Evolutionary conservation across 345 rosid species (phyloP), one percentile per base, ranked within the genome.

Genomic region (Camelina hispida): DNA sequence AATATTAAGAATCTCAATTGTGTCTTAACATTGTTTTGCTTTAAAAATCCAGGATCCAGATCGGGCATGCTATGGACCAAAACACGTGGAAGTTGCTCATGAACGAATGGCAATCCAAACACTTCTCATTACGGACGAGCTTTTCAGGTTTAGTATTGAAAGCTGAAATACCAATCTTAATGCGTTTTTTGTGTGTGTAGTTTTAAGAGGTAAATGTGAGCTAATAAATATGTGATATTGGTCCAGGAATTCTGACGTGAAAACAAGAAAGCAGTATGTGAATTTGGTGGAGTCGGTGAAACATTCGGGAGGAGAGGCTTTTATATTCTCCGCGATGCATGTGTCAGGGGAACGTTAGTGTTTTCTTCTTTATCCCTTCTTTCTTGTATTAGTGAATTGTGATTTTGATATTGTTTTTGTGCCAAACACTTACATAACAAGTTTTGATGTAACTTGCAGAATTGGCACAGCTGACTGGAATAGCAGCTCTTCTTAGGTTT

Each of bases 21-120:
- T 5, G 66, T 51, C 9, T 57, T 70, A 52, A 62, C 55, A 18
- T 17, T 28, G 9, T 46, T 55, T 59, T 55, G 16, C 30, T 55
- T 34, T 18, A 14, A 1, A 55, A 55, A 69, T 52, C 52, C 71
- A 94, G 97, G 99, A 92, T 59, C 76, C 87, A 2, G 75, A 76
- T 55, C 95, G 99, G 20, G 97, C 97, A 65, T 95, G 99, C 82
- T 90, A 92, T 65, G 99, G 99, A 62, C 97, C 99, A 62, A 95
- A 92, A 84, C 99, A 95, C 61, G 99, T 95, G 18, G 97, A 92
- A 82, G 86, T 95, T 71, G 99, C 99, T 62, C 86, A 95, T 83
- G 99, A 95, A 67, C 86, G 93, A 78, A 78, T 92, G 92, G 99
- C 99, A 20, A 83, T 95, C 67, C 99, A 95, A 78, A 90, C 93